Percentiles rank a stretch among this genome's conserved stretches.
phyloP scores from a whole-genome alignment of 257 asterid genomes.

The Solanum chilense region DNA sequence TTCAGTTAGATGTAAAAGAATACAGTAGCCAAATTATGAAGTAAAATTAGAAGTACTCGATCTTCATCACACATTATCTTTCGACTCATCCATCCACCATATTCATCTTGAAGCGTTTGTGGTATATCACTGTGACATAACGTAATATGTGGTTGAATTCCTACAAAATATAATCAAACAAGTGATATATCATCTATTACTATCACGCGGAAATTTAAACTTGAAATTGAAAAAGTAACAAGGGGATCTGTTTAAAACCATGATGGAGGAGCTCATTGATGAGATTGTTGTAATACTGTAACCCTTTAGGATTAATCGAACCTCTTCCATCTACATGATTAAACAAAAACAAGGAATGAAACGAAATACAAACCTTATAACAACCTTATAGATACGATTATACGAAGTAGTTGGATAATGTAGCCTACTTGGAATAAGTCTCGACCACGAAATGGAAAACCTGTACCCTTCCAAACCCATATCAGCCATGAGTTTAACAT shows the following conservation, averaged over 20 bases:
- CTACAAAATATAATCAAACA: constrained; percentile 10
- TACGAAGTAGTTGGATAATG: background rate
- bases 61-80: constrained; percentile 27
- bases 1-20: background rate
- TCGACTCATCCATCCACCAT: constrained; percentile 45
- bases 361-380: background rate
- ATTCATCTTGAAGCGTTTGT: constrained; percentile 49
- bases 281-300: constrained; percentile 22
- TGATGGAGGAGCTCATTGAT: constrained; percentile 22
- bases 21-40: background rate
- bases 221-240: background rate
- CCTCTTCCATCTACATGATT: constrained; percentile 15
- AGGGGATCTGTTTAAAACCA: constrained; percentile 8
- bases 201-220: background rate
- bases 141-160: constrained; percentile 49
- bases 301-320: constrained; percentile 1
- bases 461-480: constrained; percentile 8
- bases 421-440: constrained; percentile 14
- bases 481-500: constrained; percentile 3
- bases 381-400: background rate
- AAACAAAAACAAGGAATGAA: background rate
- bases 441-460: constrained; percentile 26
- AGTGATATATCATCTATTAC: background rate
- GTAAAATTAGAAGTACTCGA: background rate
- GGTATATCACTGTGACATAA: constrained; percentile 43